These are phyloP conservation scores for Schoenoplectus tabernaemontani DNA, from an alignment of 202 grass and related monocot genomes.

Conservation along the genomic window DNA sequence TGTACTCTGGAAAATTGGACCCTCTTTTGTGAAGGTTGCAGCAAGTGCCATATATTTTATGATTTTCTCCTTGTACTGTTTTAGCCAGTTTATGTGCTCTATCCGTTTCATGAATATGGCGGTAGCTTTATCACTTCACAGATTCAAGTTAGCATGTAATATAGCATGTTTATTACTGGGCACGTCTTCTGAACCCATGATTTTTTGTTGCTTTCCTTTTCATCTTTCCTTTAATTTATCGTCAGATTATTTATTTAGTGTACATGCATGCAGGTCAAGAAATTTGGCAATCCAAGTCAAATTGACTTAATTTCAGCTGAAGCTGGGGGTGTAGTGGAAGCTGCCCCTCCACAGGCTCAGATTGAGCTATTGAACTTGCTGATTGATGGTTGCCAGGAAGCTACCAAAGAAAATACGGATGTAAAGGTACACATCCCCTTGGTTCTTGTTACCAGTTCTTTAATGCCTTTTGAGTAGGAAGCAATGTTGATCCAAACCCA, in stretches of 20 bases:
- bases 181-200: background rate
- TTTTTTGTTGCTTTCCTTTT: background rate
- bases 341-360: slow-evolving; percentile 54
- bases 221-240: background rate
- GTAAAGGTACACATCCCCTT: slow-evolving; percentile 45
- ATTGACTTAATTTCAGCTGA: slow-evolving; percentile 75
- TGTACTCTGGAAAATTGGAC: background rate
- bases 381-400: slow-evolving; percentile 88
- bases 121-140: background rate
- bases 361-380: slow-evolving; percentile 87
- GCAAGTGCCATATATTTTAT: background rate
- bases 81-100: background rate
- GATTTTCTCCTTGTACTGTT: background rate
- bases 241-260: background rate
- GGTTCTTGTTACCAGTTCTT: background rate
- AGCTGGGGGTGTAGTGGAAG: slow-evolving; percentile 69
- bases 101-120: background rate
- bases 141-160: background rate
- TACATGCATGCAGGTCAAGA: slow-evolving; percentile 77
- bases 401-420: slow-evolving; percentile 70
- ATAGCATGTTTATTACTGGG: background rate
- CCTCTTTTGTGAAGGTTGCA: background rate
- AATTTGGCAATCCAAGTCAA: slow-evolving; percentile 82
- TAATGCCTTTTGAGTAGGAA: background rate
- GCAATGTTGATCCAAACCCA: background rate